Evolutionary conservation across 768 basidiomycete species (phyloP), one percentile per base, ranked within the genome.

Genomic region (Boletus rubescentipes): DNA sequence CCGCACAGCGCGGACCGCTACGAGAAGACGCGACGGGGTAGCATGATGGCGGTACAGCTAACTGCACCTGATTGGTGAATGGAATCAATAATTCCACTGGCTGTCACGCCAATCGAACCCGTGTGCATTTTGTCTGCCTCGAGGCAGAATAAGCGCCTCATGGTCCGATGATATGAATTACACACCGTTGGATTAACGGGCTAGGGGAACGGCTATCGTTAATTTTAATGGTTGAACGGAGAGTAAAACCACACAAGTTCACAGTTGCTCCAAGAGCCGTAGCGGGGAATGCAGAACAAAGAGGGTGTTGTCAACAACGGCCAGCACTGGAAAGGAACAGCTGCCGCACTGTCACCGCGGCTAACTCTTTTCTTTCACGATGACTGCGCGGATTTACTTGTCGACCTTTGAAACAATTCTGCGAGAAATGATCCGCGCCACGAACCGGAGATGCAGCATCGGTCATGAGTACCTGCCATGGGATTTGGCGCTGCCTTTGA

Each of bases 131-230:
- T 31, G 46, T 49, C 23, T 7, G 55, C 61, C 61, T 54, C 58
- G 58, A 63, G 61, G 61, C 52, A 48, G 41, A 30, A 31, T 8
- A 18, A 42, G 52, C 41, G 36, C 51, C 51, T 57, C 54, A 40
- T 52, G 54, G 15, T 40, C 52, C 51, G n/a, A n/a, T n/a, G 46
- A 46, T 23, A 38, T 57, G 51, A 51, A 55, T 40, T n/a, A 39
- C 35, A 21, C 46, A 30, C 3, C n/a, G 20, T 39, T 31, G 14
- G 29, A 30, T 35, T 9, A 20, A 40, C 55, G 21, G 20, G 30
- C 32, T 30, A n/a, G 15, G 23, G 39, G 34, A 36, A 20, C 23
- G 42, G 34, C 8, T 10, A 45, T 44, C 16, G n/a, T 45, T 34
- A 39, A 44, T 40, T 35, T 21, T 26, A 6, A 32, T 37, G 18